Conservation (phyloP, 345 rosid species). For the Rubroshorea leprosula region DNA sequence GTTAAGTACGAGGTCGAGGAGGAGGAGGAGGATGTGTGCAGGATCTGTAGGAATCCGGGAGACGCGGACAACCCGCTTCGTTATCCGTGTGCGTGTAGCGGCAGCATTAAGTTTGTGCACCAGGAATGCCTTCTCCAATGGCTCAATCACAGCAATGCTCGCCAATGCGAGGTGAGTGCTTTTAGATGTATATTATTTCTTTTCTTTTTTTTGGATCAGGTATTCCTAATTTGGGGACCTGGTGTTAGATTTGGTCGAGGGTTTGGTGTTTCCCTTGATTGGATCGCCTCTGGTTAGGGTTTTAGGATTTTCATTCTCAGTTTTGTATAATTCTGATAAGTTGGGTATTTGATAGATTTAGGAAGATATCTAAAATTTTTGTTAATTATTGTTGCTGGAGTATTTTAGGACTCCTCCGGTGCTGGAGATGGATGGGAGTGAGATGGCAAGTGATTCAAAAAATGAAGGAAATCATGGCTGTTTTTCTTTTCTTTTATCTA, state of each 20-base stretch:
- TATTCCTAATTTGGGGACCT: not conserved
- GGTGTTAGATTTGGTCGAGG: not conserved
- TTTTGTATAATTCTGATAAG: not conserved
- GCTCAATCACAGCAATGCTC: conserved; percentile 98
- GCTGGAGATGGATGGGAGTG: too few relatives aligned
- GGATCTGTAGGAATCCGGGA: conserved; percentile 98
- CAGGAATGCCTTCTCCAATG: conserved; percentile 99
- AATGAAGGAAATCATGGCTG: too few relatives aligned
- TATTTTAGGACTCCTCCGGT: too few relatives aligned
- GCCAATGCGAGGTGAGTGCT: conserved; percentile 89
- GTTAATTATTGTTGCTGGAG: not conserved
- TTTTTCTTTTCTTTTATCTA: too few relatives aligned
- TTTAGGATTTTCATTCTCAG: not conserved
- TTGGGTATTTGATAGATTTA: too few relatives aligned
- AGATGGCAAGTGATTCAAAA: too few relatives aligned
- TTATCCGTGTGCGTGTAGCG: conserved; percentile 98
- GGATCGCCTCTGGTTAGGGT: not conserved
- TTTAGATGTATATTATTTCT: not conserved
- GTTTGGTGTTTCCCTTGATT: conserved; percentile 10
- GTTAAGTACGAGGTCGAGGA: conserved; percentile 53
- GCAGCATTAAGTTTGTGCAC: conserved; percentile 96
- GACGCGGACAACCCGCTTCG: conserved; percentile 83
- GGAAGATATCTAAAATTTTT: too few relatives aligned
- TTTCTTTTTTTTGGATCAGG: not conserved
- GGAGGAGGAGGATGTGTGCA: conserved; percentile 94